A percentile compares a stretch with the other conserved stretches of the same genome.
phyloP scores from a whole-genome alignment of 129 eudicot species.

The Flaveria sonorensis region DNA sequence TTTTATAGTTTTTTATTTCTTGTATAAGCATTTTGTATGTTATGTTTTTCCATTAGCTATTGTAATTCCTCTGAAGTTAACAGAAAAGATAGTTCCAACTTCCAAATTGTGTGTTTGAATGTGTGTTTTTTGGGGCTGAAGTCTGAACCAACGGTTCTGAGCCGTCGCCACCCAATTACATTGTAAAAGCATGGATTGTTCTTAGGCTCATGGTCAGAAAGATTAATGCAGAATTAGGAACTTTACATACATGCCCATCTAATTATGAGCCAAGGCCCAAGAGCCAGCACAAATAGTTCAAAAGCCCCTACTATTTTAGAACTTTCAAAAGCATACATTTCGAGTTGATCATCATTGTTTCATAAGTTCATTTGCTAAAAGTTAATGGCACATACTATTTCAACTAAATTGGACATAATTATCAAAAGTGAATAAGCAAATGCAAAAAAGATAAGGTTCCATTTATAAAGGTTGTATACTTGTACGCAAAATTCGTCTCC shows the following conservation, averaged over 20 bases:
- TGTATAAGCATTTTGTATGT: too few species aligned
- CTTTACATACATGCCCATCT: conserved; percentile 24
- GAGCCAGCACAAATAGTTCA: conserved; percentile 24
- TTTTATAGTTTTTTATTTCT: too few species aligned
- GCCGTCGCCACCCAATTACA: neutral
- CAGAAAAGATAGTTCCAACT: too few species aligned
- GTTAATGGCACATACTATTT: conserved; percentile 15
- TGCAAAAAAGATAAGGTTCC: neutral
- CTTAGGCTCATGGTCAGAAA: conserved; percentile 23
- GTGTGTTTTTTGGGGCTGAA: too few species aligned
- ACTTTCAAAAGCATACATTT: conserved; percentile 16
- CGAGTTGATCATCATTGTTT: conserved; percentile 31
- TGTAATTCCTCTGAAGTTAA: too few species aligned
- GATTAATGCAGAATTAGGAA: conserved; percentile 23
- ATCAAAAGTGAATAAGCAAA: neutral
- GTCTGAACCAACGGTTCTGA: too few species aligned
- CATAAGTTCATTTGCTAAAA: conserved; percentile 18
- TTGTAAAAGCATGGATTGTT: conserved; percentile 29
- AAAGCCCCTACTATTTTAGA: conserved; percentile 23
- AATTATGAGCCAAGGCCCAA: conserved; percentile 27
- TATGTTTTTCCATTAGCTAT: too few species aligned
- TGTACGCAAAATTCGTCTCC: too few species aligned
- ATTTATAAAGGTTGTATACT: neutral
- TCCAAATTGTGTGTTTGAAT: too few species aligned
- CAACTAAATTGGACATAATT: conserved; percentile 1